Percentiles rank a stretch among this genome's conserved stretches.
Conservation (phyloP, 768 basidiomycete species). For the Hericium erinaceus region DNA sequence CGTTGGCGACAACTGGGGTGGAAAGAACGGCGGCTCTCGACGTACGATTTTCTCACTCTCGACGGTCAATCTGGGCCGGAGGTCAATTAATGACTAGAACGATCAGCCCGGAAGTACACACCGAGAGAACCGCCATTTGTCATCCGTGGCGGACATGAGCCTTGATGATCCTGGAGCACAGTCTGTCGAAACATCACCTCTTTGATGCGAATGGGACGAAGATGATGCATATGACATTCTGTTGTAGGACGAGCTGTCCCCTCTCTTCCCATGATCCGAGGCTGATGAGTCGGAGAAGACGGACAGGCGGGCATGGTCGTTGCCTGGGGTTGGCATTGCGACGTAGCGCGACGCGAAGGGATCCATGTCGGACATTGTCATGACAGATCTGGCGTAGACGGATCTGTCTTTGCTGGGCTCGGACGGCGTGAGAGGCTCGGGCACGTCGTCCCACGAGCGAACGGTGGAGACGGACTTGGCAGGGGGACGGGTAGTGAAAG, state of each 20-base stretch:
- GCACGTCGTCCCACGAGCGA: constrained; percentile 45
- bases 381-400: constrained; percentile 36
- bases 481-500: constrained; percentile 31
- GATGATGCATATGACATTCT: constrained; percentile 50
- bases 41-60: constrained; percentile 9
- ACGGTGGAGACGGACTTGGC: constrained; percentile 51
- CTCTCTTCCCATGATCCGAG: constrained; percentile 34
- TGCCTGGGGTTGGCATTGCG: constrained; percentile 23
- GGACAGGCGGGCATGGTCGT: constrained; percentile 41
- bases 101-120: neutral
- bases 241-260: constrained; percentile 27
- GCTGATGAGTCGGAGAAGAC: constrained; percentile 44
- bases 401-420: constrained; percentile 18
- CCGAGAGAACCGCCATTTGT: constrained; percentile 9
- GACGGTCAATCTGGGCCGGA: constrained; percentile 6
- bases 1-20: constrained; percentile 5
- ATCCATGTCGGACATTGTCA: constrained; percentile 56
- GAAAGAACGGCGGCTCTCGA: constrained; percentile 2
- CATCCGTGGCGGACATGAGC: constrained; percentile 2
- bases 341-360: constrained; percentile 50
- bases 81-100: neutral
- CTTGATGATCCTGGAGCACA: constrained; percentile 6
- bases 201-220: constrained; percentile 41
- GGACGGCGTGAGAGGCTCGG: constrained; percentile 42
- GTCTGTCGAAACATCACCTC: constrained; percentile 12